Evolutionary conservation across 805 yeast genomes (phyloP).

Genomic region (Suhomyces kilbournensis): DNA sequence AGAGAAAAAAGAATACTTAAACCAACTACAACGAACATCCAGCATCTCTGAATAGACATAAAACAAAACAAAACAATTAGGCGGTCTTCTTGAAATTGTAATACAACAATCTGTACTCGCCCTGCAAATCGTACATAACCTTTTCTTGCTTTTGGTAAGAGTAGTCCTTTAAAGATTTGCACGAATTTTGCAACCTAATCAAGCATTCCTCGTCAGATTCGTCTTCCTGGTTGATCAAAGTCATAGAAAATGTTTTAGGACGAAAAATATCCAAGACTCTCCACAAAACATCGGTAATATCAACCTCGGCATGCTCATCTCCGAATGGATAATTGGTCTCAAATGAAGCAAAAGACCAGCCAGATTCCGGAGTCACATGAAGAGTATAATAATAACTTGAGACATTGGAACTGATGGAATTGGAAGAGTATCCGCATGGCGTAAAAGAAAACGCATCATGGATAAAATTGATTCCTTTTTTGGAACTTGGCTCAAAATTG

Average conservation of each 20-base stretch:
- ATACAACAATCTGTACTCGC: conserved; percentile 68
- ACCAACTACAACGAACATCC: conserved; percentile 11
- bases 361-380: conserved; percentile 91
- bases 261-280: conserved; percentile 62
- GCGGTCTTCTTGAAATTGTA: conserved; percentile 51
- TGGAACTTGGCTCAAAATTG: background rate
- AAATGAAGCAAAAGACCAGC: conserved; percentile 95
- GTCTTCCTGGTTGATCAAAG: conserved; percentile 30
- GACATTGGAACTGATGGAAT: conserved; percentile 58
- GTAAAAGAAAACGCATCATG: conserved; percentile 89
- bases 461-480: conserved; percentile 28
- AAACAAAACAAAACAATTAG: background rate
- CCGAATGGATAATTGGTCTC: conserved; percentile 77
- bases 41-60: background rate
- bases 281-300: conserved; percentile 53
- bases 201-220: conserved; percentile 9
- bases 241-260: conserved; percentile 70
- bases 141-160: conserved; percentile 62
- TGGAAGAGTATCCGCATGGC: conserved; percentile 95
- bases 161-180: conserved; percentile 29
- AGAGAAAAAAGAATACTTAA: conserved; percentile 10
- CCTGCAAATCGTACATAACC: conserved; percentile 68
- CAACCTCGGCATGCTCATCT: conserved; percentile 25
- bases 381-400: conserved; percentile 65
- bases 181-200: conserved; percentile 17